These are phyloP conservation scores for Orbilia oligospora DNA, from an alignment of 2,329 filamentous ascomycete species.

Conservation along the genomic window DNA sequence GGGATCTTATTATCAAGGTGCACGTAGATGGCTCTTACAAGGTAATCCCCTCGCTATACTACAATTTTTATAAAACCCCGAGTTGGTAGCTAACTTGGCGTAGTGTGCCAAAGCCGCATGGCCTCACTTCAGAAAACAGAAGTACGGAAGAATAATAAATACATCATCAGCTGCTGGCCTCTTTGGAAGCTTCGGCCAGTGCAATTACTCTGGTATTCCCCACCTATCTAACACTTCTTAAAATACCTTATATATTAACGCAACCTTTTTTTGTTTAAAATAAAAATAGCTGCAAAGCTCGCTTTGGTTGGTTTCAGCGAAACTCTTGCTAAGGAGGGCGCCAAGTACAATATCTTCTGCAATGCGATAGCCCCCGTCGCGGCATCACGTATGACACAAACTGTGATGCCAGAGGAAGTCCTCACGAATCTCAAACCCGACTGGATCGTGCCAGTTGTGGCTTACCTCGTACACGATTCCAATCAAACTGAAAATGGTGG, in stretches of 20 bases:
- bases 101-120: constrained; percentile 90
- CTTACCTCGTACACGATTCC: constrained; percentile 85
- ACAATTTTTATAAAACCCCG: not conserved
- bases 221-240: not conserved
- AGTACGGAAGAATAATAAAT: constrained; percentile 96
- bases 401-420: constrained; percentile 94
- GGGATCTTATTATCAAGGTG: constrained; percentile 94
- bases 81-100: constrained; percentile 59
- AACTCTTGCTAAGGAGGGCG: constrained; percentile 95
- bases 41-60: constrained; percentile 65
- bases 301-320: constrained; percentile 97
- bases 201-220: constrained; percentile 84
- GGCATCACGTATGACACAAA: constrained; percentile 94
- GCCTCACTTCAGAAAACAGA: constrained; percentile 98
- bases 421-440: constrained; percentile 88
- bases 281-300: constrained; percentile 87
- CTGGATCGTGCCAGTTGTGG: constrained; percentile 94
- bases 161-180: constrained; percentile 95
- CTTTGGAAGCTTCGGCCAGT: constrained; percentile 95
- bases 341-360: constrained; percentile 96
- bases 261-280: too few species aligned
- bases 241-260: not conserved
- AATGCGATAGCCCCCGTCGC: constrained; percentile 97
- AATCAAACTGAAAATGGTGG: constrained; percentile 86
- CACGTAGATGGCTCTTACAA: constrained; percentile 96